Evolutionary conservation across 371 early-diverging fungal genomes (phyloP).

Genomic region (Funneliformis caledonium): DNA sequence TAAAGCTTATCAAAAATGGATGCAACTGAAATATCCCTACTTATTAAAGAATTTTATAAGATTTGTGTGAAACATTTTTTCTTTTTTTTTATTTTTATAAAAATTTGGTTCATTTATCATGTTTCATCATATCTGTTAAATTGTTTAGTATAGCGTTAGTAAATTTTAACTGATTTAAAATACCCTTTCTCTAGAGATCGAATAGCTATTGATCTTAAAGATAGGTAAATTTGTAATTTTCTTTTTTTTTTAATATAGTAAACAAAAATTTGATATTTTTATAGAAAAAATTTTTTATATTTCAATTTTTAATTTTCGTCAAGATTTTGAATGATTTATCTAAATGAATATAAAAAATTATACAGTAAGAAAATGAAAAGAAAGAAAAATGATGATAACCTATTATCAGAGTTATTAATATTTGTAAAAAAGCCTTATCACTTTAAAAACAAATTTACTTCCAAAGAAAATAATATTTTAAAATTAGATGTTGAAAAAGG

Average conservation of each 20-base stretch:
- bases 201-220: constrained; percentile 15
- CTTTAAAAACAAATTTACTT: constrained; percentile 1
- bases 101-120: no score
- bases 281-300: not conserved
- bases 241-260: not conserved
- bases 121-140: no score
- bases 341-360: constrained; percentile 9
- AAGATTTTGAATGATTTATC: constrained; percentile 16
- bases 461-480: not conserved
- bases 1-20: not conserved
- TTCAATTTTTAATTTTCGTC: no score
- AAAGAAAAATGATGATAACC: not conserved
- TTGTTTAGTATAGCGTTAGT: constrained; percentile 6
- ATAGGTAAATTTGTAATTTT: not conserved
- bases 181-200: constrained; percentile 2
- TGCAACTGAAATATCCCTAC: not conserved
- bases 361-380: not conserved
- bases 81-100: no score
- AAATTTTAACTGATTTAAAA: constrained; percentile 5
- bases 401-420: not conserved
- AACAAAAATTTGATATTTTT: no score
- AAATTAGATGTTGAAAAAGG: constrained; percentile 17
- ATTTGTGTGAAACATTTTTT: not conserved
- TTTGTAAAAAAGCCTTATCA: not conserved
- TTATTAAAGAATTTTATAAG: not conserved